Evolutionary conservation across 768 basidiomycete genomes (phyloP).

Genomic region (Antrodiella citrinella): DNA sequence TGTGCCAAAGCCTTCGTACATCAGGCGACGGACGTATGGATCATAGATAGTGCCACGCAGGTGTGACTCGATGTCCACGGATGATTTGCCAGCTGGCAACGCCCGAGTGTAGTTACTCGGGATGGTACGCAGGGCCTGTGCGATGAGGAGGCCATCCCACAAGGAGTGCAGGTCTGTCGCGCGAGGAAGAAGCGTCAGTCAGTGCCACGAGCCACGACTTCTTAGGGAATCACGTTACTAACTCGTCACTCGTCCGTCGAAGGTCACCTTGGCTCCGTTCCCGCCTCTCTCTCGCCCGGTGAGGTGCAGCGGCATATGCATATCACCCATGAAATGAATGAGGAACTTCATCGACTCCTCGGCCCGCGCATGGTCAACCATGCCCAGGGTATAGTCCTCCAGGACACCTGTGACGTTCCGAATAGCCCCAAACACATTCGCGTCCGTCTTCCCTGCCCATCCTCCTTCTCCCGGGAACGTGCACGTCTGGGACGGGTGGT

Average conservation of each 20-base stretch:
- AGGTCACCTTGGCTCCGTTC: constrained; percentile 69
- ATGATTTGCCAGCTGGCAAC: constrained; percentile 61
- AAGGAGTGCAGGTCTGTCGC: constrained; percentile 69
- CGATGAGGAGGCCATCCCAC: constrained; percentile 81
- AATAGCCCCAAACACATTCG: constrained; percentile 73
- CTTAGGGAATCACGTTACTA: constrained; percentile 23
- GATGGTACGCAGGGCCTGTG: constrained; percentile 70
- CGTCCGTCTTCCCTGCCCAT: constrained; percentile 50
- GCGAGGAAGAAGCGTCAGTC: background rate
- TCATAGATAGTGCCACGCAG: constrained; percentile 82
- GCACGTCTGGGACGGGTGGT: constrained; percentile 73
- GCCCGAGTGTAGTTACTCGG: constrained; percentile 71
- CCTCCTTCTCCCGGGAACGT: constrained; percentile 68
- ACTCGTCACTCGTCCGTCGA: constrained; percentile 69
- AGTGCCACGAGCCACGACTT: background rate
- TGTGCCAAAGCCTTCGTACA: constrained; percentile 74
- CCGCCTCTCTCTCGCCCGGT: constrained; percentile 85
- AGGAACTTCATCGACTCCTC: constrained; percentile 88
- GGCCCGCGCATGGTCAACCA: constrained; percentile 26
- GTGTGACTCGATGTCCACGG: constrained; percentile 24
- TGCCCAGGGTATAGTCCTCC: constrained; percentile 34
- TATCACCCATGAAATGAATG: constrained; percentile 87
- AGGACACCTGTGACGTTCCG: constrained; percentile 67
- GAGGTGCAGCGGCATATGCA: constrained; percentile 92
- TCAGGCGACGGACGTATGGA: constrained; percentile 76